A percentile compares a stretch with the other conserved stretches of the same genome.
These are phyloP conservation scores for Solanum appendiculatum DNA, from an alignment of 257 asterid species.

Conservation along the genomic window DNA sequence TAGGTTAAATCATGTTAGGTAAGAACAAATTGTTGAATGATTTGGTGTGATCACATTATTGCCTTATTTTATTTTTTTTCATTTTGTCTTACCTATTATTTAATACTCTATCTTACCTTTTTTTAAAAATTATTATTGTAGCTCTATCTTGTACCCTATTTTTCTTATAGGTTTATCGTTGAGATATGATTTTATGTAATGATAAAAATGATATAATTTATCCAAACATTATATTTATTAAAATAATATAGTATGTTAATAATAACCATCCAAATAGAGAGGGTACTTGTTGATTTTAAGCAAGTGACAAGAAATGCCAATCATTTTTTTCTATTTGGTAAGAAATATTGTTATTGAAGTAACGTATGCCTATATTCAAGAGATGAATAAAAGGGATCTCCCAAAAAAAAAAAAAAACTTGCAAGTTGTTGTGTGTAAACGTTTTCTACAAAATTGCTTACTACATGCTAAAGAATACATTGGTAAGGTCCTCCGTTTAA, in stretches of 20 bases:
- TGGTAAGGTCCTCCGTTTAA: neutral
- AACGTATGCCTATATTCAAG: neutral
- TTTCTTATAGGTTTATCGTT: neutral
- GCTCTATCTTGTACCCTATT: too few relatives aligned
- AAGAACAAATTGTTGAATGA: neutral
- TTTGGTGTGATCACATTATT: neutral
- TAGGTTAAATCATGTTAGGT: neutral
- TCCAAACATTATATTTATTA: too few relatives aligned
- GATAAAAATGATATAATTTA: too few relatives aligned
- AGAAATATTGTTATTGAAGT: neutral
- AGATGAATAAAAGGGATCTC: neutral
- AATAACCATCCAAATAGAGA: neutral
- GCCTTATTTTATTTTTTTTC: neutral
- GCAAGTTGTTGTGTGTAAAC: neutral
- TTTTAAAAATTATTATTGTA: too few relatives aligned
- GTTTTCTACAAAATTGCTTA: neutral
- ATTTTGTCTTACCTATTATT: neutral
- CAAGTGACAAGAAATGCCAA: neutral
- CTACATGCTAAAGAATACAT: neutral
- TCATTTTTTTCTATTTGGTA: neutral
- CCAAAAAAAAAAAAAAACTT: neutral
- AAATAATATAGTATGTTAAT: too few relatives aligned
- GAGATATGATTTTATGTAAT: neutral
- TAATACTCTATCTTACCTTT: neutral
- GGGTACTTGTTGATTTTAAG: neutral